Conservation (phyloP, 495 filamentous ascomycete genomes). For the Penicillium mononematosum region DNA sequence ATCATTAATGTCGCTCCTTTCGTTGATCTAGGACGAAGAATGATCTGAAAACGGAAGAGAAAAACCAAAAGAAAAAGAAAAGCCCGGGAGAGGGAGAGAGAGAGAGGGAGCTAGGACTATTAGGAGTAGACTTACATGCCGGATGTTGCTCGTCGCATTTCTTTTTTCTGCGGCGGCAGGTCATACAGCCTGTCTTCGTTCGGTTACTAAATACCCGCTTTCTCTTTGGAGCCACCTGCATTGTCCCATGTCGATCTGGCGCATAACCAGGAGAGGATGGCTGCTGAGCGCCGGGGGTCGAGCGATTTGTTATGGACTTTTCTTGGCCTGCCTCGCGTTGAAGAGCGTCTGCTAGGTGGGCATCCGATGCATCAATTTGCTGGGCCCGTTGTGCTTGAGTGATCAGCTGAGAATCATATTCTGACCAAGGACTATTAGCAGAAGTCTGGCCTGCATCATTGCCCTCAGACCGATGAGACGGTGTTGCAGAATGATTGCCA, state of each 20-base stretch:
- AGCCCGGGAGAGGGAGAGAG: not conserved
- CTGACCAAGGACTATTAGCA: conserved; percentile 39
- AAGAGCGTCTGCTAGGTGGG: conserved; percentile 49
- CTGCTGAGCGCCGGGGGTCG: conserved; percentile 34
- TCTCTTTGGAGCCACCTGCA: conserved; percentile 72
- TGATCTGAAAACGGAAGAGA: not conserved
- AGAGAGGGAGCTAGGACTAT: not conserved
- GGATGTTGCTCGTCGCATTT: conserved; percentile 97
- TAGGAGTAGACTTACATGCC: conserved; percentile 63
- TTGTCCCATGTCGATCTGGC: conserved; percentile 38
- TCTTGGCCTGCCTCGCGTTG: conserved; percentile 50
- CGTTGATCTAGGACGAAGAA: not conserved
- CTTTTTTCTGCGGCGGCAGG: conserved; percentile 92
- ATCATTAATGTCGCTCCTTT: conserved; percentile 5
- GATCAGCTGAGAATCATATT: conserved; percentile 43
- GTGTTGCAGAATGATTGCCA: conserved; percentile 25
- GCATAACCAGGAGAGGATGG: conserved; percentile 38
- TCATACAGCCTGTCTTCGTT: conserved; percentile 97
- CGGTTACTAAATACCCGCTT: conserved; percentile 93
- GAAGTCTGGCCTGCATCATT: conserved; percentile 34
- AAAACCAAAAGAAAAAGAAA: not conserved
- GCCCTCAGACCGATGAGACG: conserved; percentile 31
- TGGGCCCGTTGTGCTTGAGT: conserved; percentile 46
- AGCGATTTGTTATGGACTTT: conserved; percentile 30
- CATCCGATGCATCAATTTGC: conserved; percentile 52